Conservation (phyloP, 352 stramenopile species). For the Phytophthora ohioensis region DNA sequence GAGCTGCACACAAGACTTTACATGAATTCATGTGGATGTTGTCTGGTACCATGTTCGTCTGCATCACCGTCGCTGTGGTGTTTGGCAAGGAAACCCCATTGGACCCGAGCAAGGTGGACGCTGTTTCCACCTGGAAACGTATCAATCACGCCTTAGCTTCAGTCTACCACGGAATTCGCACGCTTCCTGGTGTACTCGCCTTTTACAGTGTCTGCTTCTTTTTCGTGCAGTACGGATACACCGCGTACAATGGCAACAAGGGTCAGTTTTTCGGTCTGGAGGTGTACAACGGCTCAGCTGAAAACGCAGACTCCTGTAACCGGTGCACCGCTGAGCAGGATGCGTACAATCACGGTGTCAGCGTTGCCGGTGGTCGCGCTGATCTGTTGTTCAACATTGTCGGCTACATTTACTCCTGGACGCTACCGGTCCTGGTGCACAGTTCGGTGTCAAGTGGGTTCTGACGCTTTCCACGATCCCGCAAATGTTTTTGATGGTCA, state of each 20-base stretch:
- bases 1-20: constrained; percentile 53
- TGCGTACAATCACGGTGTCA: constrained; percentile 61
- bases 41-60: constrained; percentile 52
- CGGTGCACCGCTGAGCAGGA: constrained; percentile 44
- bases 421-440: constrained; percentile 51
- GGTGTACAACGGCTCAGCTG: constrained; percentile 48
- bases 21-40: constrained; percentile 69
- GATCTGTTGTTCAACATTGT: constrained; percentile 59
- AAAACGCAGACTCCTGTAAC: constrained; percentile 51
- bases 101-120: constrained; percentile 33
- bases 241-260: constrained; percentile 69
- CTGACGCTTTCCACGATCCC: constrained; percentile 48
- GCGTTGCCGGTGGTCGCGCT: constrained; percentile 46
- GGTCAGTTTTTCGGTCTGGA: constrained; percentile 67
- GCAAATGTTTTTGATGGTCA: constrained; percentile 60
- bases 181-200: constrained; percentile 43
- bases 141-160: constrained; percentile 46
- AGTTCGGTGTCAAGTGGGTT: constrained; percentile 56
- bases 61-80: constrained; percentile 40
- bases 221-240: constrained; percentile 59
- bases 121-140: constrained; percentile 34
- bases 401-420: constrained; percentile 56
- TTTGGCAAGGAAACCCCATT: constrained; percentile 51
- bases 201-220: constrained; percentile 53
- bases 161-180: constrained; percentile 48